Evolutionary conservation across 2,329 filamentous ascomycete species (phyloP).

Genomic region (Aspergillus floridensis): DNA sequence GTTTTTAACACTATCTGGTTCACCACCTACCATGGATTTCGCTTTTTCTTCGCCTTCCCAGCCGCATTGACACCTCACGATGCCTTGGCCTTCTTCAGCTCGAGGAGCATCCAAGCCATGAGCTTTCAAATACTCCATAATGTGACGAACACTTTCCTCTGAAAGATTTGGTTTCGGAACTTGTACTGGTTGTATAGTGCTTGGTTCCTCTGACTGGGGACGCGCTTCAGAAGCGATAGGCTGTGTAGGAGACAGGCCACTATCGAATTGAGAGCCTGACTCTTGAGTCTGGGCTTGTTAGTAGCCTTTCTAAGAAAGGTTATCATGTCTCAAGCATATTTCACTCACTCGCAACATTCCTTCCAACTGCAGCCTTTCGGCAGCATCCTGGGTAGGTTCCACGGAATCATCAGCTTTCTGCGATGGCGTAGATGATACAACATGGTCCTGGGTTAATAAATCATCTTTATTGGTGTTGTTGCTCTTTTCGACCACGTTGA

Average conservation of each 20-base stretch:
- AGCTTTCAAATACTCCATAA: conserved; percentile 13
- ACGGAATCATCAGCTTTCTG: conserved; percentile 11
- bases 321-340: not conserved
- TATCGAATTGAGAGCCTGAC: conserved; percentile 18
- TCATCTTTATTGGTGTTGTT: not conserved
- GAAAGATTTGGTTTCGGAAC: conserved; percentile 16
- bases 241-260: conserved; percentile 31
- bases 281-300: conserved; percentile 20
- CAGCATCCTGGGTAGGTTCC: conserved; percentile 30
- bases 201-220: conserved; percentile 1
- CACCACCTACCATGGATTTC: conserved; percentile 40
- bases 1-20: not conserved
- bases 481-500: not conserved
- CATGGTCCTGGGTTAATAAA: not conserved
- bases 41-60: conserved; percentile 37
- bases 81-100: not conserved
- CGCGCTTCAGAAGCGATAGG: conserved; percentile 10
- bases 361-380: conserved; percentile 27
- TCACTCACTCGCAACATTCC: conserved; percentile 30
- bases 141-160: conserved; percentile 16
- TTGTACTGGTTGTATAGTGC: conserved; percentile 9
- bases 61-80: conserved; percentile 44
- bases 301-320: not conserved
- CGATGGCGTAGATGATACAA: not conserved
- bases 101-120: not conserved